Conservation (phyloP, 306 rosid species). For the Dalbergia cochinchinensis region DNA sequence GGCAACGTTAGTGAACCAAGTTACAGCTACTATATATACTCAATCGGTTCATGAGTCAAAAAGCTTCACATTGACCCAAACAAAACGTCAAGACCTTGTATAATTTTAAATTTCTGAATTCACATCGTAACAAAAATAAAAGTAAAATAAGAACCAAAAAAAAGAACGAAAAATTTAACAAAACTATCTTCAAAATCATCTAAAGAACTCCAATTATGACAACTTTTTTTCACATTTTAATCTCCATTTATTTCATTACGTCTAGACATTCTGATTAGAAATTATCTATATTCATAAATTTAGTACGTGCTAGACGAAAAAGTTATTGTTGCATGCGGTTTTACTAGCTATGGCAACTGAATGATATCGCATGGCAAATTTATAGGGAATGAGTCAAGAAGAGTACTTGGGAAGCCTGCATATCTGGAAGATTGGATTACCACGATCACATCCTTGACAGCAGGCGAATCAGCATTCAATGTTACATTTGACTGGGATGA, state of each 20-base stretch:
- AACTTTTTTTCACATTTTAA: too few species aligned
- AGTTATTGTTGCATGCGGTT: background rate
- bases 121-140: too few species aligned
- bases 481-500: conserved; percentile 74
- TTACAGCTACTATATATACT: too few species aligned
- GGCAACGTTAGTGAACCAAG: too few species aligned
- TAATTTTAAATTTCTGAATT: too few species aligned
- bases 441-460: conserved; percentile 56
- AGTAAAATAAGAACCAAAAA: too few species aligned
- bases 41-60: too few species aligned
- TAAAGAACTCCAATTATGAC: too few species aligned
- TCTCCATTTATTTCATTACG: background rate
- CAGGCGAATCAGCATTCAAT: conserved; percentile 58
- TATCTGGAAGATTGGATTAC: conserved; percentile 68
- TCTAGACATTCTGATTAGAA: background rate
- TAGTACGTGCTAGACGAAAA: background rate
- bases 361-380: conserved; percentile 13
- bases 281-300: background rate
- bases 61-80: too few species aligned
- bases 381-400: conserved; percentile 58
- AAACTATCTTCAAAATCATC: too few species aligned
- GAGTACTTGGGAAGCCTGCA: conserved; percentile 69
- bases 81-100: too few species aligned
- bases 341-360: background rate
- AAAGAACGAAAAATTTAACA: too few species aligned